A percentile compares a stretch with the other conserved stretches of the same genome.
These are phyloP conservation scores for Botrytis porri DNA, from an alignment of 2,329 filamentous ascomycete species.

Conservation along the genomic window DNA sequence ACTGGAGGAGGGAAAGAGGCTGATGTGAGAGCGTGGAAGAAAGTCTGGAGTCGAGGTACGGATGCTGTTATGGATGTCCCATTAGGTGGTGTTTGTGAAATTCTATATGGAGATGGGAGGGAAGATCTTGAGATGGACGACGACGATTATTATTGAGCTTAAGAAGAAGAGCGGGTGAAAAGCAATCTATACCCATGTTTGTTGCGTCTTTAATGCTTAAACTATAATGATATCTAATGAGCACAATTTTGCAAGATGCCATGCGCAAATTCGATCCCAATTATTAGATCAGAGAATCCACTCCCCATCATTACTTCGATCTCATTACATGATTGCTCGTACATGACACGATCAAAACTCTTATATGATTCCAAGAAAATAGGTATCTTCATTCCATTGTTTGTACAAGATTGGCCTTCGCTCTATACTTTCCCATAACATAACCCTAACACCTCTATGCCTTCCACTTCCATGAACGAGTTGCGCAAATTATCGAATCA, in stretches of 20 bases:
- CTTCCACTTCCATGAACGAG: not conserved
- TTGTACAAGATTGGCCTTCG: not conserved
- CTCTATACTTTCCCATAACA: not conserved
- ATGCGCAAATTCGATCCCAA: not conserved
- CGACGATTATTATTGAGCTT: not conserved
- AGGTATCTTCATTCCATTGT: conserved; percentile 13
- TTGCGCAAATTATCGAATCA: not conserved
- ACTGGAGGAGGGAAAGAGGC: conserved; percentile 35
- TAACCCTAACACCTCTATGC: not conserved
- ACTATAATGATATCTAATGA: not conserved
- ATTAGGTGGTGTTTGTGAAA: conserved; percentile 89
- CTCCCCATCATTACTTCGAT: not conserved
- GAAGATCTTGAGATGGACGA: conserved; percentile 10
- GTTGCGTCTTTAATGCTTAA: not conserved
- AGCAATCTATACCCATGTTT: not conserved
- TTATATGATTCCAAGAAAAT: not conserved
- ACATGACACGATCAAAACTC: not conserved
- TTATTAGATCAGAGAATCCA: not conserved
- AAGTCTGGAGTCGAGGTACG: conserved; percentile 86
- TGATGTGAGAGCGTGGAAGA: conserved; percentile 62
- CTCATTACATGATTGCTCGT: not conserved
- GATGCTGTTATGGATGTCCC: conserved; percentile 98
- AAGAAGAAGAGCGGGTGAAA: not conserved
- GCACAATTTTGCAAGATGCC: not conserved
- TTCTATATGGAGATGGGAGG: conserved; percentile 70